phyloP scores from a whole-genome alignment of 139 green algal species.

The Haematococcus sp. region DNA sequence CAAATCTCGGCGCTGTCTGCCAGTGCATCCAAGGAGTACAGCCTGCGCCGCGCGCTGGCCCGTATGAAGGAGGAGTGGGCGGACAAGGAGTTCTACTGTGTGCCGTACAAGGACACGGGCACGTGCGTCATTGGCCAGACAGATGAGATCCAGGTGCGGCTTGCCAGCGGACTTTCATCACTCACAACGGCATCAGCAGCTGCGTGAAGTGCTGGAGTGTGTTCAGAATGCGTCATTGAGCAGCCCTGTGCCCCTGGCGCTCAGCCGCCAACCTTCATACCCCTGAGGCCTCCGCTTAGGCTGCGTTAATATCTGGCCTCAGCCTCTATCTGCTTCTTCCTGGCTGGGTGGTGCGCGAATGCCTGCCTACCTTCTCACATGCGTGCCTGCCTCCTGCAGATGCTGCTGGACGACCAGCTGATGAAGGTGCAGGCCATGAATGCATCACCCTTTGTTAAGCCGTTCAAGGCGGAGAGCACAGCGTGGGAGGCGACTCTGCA shows the following conservation, averaged over 20 bases:
- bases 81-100: slow-evolving; percentile 55
- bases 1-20: background rate
- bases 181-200: no score
- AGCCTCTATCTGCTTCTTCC: no score
- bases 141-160: slow-evolving; percentile 67
- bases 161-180: no score
- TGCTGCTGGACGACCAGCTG: slow-evolving; percentile 76
- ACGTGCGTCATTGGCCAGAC: slow-evolving; percentile 68
- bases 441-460: slow-evolving; percentile 50
- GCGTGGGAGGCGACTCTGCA: slow-evolving; percentile 41
- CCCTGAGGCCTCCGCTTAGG: no score
- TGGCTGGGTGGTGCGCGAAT: no score
- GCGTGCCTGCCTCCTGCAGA: slow-evolving; percentile 39
- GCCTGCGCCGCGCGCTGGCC: slow-evolving; percentile 38
- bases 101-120: slow-evolving; percentile 65
- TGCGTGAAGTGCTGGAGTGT: background rate
- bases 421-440: slow-evolving; percentile 65
- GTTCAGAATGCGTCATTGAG: background rate
- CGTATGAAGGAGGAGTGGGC: slow-evolving; percentile 64
- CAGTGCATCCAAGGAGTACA: slow-evolving; percentile 38
- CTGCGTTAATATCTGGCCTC: no score
- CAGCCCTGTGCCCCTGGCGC: background rate
- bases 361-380: no score
- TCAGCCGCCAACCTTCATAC: background rate
- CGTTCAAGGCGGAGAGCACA: slow-evolving; percentile 42